A percentile compares a stretch with the other conserved stretches of the same genome.
Evolutionary conservation across 345 rosid genomes (phyloP).

Genomic region (Cardamine chenopodiifolia): DNA sequence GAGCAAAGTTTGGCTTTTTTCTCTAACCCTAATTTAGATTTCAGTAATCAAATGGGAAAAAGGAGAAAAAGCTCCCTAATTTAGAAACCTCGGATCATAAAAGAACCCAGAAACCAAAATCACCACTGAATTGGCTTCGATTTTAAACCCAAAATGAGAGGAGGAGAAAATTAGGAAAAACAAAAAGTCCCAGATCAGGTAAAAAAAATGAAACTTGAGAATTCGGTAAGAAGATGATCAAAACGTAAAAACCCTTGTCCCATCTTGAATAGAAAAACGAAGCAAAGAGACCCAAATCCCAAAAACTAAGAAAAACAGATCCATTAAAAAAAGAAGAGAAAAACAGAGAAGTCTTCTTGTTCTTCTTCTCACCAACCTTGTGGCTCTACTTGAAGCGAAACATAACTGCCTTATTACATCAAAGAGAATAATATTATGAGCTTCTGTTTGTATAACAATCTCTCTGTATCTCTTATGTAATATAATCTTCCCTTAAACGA

Average conservation of each 20-base stretch:
- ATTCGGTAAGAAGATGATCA: slow-evolving; percentile 16
- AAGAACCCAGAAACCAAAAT: slow-evolving; percentile 35
- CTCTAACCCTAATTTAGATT: slow-evolving; percentile 15
- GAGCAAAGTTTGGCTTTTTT: neutral
- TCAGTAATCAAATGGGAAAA: slow-evolving; percentile 1
- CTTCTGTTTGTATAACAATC: slow-evolving; percentile 8
- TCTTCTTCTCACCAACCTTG: slow-evolving; percentile 26
- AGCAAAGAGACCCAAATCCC: slow-evolving; percentile 32
- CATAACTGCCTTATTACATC: slow-evolving; percentile 17
- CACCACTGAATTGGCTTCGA: slow-evolving; percentile 21
- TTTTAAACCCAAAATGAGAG: neutral
- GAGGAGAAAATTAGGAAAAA: neutral
- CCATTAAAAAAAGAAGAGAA: slow-evolving; percentile 7
- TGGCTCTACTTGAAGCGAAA: slow-evolving; percentile 12
- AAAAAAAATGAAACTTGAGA: slow-evolving; percentile 6
- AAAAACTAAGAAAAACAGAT: slow-evolving; percentile 29
- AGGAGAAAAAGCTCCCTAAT: slow-evolving; percentile 17
- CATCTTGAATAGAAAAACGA: slow-evolving; percentile 21
- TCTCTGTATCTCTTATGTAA: slow-evolving; percentile 2
- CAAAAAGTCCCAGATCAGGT: slow-evolving; percentile 27
- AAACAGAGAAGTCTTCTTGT: slow-evolving; percentile 18
- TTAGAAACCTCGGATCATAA: slow-evolving; percentile 32
- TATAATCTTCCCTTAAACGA: slow-evolving; percentile 10
- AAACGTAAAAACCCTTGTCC: slow-evolving; percentile 43
- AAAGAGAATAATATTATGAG: slow-evolving; percentile 12